These are phyloP conservation scores for Solanum pennellii DNA, from an alignment of 257 asterid genomes.

Conservation along the genomic window DNA sequence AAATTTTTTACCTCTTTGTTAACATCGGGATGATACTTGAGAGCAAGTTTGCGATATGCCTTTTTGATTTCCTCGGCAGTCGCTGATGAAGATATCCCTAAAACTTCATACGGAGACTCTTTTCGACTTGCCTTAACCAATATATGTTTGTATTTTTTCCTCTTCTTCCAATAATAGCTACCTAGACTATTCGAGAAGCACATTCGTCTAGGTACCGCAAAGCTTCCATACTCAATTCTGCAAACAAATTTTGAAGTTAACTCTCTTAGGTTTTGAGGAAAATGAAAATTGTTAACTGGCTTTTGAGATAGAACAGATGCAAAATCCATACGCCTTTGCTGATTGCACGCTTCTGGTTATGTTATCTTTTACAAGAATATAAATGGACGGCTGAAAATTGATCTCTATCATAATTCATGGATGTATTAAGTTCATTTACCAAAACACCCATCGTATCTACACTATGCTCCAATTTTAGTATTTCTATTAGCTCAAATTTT, in stretches of 20 bases:
- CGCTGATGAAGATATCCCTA: constrained; percentile 75
- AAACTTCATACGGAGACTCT: constrained; percentile 72
- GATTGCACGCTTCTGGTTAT: constrained; percentile 7
- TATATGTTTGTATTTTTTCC: constrained; percentile 15
- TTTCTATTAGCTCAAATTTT: neutral
- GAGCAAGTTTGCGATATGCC: constrained; percentile 87
- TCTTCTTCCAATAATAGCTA: constrained; percentile 8
- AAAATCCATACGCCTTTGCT: constrained; percentile 34
- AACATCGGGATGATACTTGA: constrained; percentile 90
- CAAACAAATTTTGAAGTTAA: neutral
- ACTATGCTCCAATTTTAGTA: neutral
- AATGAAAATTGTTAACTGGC: constrained; percentile 10
- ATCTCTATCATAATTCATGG: neutral
- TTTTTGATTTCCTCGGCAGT: constrained; percentile 68
- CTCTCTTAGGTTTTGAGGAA: neutral
- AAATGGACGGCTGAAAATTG: neutral
- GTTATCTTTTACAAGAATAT: neutral
- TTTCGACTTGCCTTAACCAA: constrained; percentile 43
- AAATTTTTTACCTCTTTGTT: constrained; percentile 56
- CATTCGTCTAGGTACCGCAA: neutral
- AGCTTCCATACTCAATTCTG: constrained; percentile 29
- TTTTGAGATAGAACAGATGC: constrained; percentile 11
- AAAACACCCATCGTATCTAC: neutral
- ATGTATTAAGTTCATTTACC: neutral
- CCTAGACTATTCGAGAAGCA: constrained; percentile 9